Conservation (phyloP, 176 grass and related monocot genomes). For the Triticum dicoccoides region DNA sequence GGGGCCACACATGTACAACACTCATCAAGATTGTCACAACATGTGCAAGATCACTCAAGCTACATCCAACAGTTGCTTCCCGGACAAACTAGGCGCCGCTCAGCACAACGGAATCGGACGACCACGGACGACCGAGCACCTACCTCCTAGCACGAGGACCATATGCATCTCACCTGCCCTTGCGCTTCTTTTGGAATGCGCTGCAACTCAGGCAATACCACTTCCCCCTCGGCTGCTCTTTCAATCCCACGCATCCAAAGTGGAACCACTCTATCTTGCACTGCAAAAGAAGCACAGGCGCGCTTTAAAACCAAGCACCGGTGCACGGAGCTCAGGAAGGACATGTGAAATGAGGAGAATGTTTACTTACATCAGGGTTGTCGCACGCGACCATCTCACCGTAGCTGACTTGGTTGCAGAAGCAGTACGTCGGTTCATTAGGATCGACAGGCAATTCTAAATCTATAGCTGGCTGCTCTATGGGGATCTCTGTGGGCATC, state of each 20-base stretch:
- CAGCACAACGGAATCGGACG: background rate
- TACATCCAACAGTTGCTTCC: conserved; percentile 22
- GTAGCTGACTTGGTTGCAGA: conserved; percentile 95
- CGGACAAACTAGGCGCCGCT: background rate
- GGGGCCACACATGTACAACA: background rate
- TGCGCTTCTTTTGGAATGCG: conserved; percentile 73
- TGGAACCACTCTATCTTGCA: conserved; percentile 99
- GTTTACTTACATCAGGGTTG: conserved; percentile 58
- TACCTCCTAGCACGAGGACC: background rate
- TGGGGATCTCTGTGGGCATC: conserved; percentile 1
- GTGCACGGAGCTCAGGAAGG: background rate
- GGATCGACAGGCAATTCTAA: conserved; percentile 93
- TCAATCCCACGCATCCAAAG: conserved; percentile 83
- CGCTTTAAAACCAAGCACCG: background rate
- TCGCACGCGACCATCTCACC: conserved; percentile 97
- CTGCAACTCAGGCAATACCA: conserved; percentile 85
- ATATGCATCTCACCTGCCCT: conserved; percentile 52
- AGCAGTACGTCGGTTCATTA: conserved; percentile 92
- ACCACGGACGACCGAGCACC: background rate
- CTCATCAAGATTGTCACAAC: conserved; percentile 14
- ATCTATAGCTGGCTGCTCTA: conserved; percentile 59
- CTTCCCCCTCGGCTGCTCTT: conserved; percentile 96
- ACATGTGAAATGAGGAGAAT: background rate
- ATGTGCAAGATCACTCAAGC: conserved; percentile 37
- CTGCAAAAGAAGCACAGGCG: conserved; percentile 36